Evolutionary conservation across 2,329 filamentous ascomycete species (phyloP), one percentile per base, ranked within the genome.

Genomic region (Metarhizium guizhouense): DNA sequence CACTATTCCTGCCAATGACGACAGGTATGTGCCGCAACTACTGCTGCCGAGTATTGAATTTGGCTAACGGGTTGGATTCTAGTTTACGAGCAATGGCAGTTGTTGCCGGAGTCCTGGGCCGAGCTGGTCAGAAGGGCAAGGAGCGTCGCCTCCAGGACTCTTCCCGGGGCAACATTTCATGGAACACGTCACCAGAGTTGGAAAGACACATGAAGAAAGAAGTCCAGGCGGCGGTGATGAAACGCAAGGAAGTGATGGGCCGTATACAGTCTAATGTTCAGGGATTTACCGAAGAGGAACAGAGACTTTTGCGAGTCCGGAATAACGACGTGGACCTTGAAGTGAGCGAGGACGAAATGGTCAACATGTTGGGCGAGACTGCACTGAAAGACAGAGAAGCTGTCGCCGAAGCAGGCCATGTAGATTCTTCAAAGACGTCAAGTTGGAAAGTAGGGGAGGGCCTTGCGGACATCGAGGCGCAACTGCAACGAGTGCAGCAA

Each of bases 1-100:
- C 68, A 88, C 89, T 14, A 96, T 99, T 63, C 94, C 94, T 2
- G 90, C 90, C 52, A 99, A 99, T 70, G 94, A 99, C 68, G 94
- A 99, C 78, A 91, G 86, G 87, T 90, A 70, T 67, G 78, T 69
- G 49, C 42, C 10, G 29, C 18, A 29, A 3, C 2, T 34, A 52
- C 29, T 36, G 8, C 25, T 47, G 20, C 11, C 43, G 8, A 14
- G 6, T 18, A 13, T 40, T 29, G 5, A 34, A 32, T 34, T 10
- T 30, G 54, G 47, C 68, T 74, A 62, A 70, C 55, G 30, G 25
- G 10, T n/a, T 48, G 18, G 36, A 32, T 1, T 40, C 1, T 53
- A 95, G 91, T 82, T 72, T 96, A 62, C 87, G 94, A 58, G 86
- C 86, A 61, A 81, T 91, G 52, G 83, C 87, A 63, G 79, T 96